A percentile compares a stretch with the other conserved stretches of the same genome.
phyloP scores from a whole-genome alignment of 2,329 filamentous ascomycete species.

The Rhynchosporium graminicola region DNA sequence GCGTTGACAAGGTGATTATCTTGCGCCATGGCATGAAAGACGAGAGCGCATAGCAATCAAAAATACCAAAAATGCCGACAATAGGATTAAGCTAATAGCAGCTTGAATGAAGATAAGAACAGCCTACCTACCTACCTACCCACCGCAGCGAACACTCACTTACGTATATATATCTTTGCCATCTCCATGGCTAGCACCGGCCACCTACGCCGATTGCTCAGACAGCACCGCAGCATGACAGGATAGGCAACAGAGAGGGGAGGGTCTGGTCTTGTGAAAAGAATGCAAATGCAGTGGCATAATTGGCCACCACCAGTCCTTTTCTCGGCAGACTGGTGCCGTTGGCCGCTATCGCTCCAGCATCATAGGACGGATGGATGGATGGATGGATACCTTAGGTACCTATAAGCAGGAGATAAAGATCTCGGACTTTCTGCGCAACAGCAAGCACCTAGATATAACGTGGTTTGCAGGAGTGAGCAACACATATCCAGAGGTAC shows the following conservation, averaged over 20 bases:
- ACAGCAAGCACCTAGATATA: no score
- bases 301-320: slow-evolving; percentile 19
- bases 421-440: background rate
- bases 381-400: background rate
- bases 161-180: slow-evolving; percentile 10
- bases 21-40: slow-evolving; percentile 31
- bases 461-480: no score
- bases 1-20: slow-evolving; percentile 25
- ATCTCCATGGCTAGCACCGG: slow-evolving; percentile 16
- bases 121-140: background rate
- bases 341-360: slow-evolving; percentile 17
- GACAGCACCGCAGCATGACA: background rate
- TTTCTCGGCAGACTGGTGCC: slow-evolving; percentile 17
- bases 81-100: background rate
- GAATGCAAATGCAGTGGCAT: slow-evolving; percentile 11
- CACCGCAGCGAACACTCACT: slow-evolving; percentile 12
- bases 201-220: slow-evolving; percentile 22
- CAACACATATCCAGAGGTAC: no score
- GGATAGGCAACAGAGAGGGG: background rate
- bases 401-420: slow-evolving; percentile 8
- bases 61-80: background rate
- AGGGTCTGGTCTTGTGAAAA: background rate
- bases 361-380: background rate
- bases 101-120: slow-evolving; percentile 6
- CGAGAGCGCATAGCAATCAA: background rate